Base-by-base conservation (phyloP, 169 alveolate species). In the Plasmodium fragile region DNA sequence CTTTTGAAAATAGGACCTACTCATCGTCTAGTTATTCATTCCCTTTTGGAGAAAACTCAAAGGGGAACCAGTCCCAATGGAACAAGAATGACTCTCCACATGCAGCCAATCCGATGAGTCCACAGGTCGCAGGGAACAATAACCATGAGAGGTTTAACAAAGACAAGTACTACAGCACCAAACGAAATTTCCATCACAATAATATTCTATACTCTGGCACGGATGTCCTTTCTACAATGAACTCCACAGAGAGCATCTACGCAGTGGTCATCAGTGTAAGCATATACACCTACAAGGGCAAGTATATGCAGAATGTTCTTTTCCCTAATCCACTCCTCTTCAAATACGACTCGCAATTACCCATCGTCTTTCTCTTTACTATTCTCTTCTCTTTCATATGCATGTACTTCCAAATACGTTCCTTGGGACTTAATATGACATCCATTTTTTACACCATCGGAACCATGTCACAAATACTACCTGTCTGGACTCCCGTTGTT, bases 401-500 rank as follows among this genome's bases (percentile, higher is more conserved):
- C 82, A 84, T 96, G 28, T 96, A 92, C 39, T 96, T 95, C 18
- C 97, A 96, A 94, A 95, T 95, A 83, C 53, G 32, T 34, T 71
- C 70, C n/a, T 85, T 97, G 81, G 98, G 98, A 13, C 93, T 97
- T 96, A 93, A 96, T 39, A 95, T 96, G 94, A 96, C 97, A 4
- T 95, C 98, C 18, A 83, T 97, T n/a, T 97, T 97, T 95, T 97
- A 97, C 81, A 81, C 97, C 73, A 82, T 97, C 28, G 98, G 98
- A 34, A 96, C 98, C 0, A 18, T 96, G 53, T 96, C 98, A 25
- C 97, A 95, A 93, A 97, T 96, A 11, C 98, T 97, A 43, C 99
- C 99, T 3, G 99, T 99, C n/a, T 98, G 99, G 96, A 95, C 99
- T 2, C 99, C 99, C 41, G 98, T 99, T 16, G 97, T 99, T 83